These are phyloP conservation scores for Blastobotrys terrestris DNA, from an alignment of 805 yeast species.

Conservation along the genomic window DNA sequence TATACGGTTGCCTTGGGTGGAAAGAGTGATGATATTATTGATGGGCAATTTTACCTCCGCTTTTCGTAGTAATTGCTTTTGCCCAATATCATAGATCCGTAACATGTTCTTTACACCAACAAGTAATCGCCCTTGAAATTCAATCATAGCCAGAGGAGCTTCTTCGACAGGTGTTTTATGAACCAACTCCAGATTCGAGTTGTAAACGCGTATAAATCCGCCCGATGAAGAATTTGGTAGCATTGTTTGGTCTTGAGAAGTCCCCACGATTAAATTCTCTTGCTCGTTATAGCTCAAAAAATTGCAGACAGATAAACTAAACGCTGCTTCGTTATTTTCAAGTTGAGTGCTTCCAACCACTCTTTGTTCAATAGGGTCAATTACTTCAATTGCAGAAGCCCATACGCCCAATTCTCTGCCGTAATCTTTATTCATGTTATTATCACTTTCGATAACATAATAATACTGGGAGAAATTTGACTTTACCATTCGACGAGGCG, in stretches of 20 bases:
- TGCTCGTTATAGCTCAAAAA: constrained; percentile 25
- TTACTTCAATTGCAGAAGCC: constrained; percentile 51
- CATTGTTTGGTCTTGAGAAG: constrained; percentile 24
- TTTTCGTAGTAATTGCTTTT: constrained; percentile 70
- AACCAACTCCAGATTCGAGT: constrained; percentile 34
- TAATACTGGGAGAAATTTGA: constrained; percentile 17
- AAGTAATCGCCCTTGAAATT: constrained; percentile 55
- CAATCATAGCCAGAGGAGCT: constrained; percentile 42
- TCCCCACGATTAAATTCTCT: constrained; percentile 25
- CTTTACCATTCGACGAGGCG: constrained; percentile 18
- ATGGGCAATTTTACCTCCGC: constrained; percentile 38
- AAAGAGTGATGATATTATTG: constrained; percentile 45
- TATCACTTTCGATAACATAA: constrained; percentile 45
- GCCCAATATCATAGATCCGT: constrained; percentile 66
- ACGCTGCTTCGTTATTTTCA: constrained; percentile 37
- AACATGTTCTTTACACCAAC: constrained; percentile 51
- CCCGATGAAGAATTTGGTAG: constrained; percentile 15
- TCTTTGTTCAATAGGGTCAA: constrained; percentile 33
- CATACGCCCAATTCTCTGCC: constrained; percentile 27
- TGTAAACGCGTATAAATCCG: constrained; percentile 29
- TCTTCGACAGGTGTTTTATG: constrained; percentile 56
- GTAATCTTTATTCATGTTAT: constrained; percentile 23
- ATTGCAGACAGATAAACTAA: constrained; percentile 33
- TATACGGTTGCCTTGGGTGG: constrained; percentile 50
- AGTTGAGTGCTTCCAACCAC: constrained; percentile 43